These are phyloP conservation scores for Tricholoma sp. DNA, from an alignment of 768 basidiomycete species.

Conservation along the genomic window DNA sequence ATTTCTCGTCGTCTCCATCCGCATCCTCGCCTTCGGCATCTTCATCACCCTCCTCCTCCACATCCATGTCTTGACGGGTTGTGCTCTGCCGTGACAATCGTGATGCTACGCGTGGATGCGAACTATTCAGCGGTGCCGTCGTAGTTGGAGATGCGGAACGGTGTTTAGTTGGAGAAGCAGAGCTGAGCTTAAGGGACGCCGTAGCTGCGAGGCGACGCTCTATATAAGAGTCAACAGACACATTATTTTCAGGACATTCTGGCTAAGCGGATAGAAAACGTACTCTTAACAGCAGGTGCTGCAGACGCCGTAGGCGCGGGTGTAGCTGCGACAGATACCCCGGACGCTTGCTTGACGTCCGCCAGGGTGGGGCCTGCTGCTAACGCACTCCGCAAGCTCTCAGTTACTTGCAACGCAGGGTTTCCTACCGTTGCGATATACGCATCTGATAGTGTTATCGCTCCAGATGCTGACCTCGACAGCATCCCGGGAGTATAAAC, in stretches of 20 bases:
- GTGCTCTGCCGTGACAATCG: slow-evolving; percentile 41
- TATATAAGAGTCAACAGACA: slow-evolving; percentile 12
- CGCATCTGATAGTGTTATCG: background rate
- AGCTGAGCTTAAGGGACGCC: slow-evolving; percentile 38
- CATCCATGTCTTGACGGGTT: slow-evolving; percentile 29
- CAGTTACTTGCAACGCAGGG: slow-evolving; percentile 36
- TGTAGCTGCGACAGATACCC: slow-evolving; percentile 15
- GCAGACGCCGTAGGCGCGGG: slow-evolving; percentile 14
- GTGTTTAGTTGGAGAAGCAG: slow-evolving; percentile 31
- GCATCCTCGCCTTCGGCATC: slow-evolving; percentile 35
- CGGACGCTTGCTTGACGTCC: slow-evolving; percentile 21
- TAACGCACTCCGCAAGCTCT: slow-evolving; percentile 39
- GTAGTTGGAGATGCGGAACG: slow-evolving; percentile 43
- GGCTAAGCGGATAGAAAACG: slow-evolving; percentile 7
- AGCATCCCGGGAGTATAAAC: slow-evolving; percentile 25
- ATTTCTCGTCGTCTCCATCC: slow-evolving; percentile 42
- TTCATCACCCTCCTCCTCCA: slow-evolving; percentile 37
- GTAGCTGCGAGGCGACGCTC: slow-evolving; percentile 37
- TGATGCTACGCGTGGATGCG: slow-evolving; percentile 35
- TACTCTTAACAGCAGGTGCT: slow-evolving; percentile 38
- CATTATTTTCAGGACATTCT: background rate
- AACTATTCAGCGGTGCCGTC: slow-evolving; percentile 20
- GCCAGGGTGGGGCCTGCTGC: slow-evolving; percentile 24
- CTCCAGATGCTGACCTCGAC: slow-evolving; percentile 8
- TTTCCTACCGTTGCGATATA: slow-evolving; percentile 6